These are phyloP conservation scores for Neurospora sp. DNA, from an alignment of 495 filamentous ascomycete species.

Conservation along the genomic window DNA sequence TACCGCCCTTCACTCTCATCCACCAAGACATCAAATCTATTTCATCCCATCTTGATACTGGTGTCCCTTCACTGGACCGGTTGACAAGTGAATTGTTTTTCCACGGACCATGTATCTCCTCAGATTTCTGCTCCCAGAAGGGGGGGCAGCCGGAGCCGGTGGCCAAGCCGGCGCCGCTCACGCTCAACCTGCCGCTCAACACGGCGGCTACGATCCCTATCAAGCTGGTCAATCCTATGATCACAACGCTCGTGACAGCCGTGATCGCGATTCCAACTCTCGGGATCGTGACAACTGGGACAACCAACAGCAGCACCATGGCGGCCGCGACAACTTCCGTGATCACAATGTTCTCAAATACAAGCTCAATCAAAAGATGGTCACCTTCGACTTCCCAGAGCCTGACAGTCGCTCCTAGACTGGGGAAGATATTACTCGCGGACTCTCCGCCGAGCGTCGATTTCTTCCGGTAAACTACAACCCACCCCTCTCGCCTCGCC, in stretches of 20 bases:
- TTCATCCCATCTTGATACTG: neutral
- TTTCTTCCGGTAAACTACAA: too few relatives aligned
- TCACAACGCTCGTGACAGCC: conserved; percentile 1
- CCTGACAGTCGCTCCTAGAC: too few relatives aligned
- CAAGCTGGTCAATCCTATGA: neutral
- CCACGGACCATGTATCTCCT: neutral
- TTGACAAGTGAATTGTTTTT: neutral
- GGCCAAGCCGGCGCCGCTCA: neutral
- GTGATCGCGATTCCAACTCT: conserved; percentile 2
- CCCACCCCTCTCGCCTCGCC: too few relatives aligned
- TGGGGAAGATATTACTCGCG: too few relatives aligned
- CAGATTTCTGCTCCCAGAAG: neutral
- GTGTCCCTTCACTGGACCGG: neutral
- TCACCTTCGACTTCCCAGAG: too few relatives aligned
- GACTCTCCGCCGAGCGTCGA: too few relatives aligned
- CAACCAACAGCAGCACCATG: neutral
- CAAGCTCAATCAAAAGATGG: too few relatives aligned
- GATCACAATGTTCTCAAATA: conserved; percentile 1
- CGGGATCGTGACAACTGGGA: conserved; percentile 7
- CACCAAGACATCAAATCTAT: too few relatives aligned
- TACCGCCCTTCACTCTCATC: too few relatives aligned
- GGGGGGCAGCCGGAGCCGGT: conserved; percentile 1
- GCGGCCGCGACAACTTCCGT: conserved; percentile 12
- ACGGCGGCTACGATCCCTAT: neutral
- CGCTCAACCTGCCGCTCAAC: neutral